Evolutionary conservation across 2,329 filamentous ascomycete genomes (phyloP).

Genomic region (Cadophora luteo-olivacea): DNA sequence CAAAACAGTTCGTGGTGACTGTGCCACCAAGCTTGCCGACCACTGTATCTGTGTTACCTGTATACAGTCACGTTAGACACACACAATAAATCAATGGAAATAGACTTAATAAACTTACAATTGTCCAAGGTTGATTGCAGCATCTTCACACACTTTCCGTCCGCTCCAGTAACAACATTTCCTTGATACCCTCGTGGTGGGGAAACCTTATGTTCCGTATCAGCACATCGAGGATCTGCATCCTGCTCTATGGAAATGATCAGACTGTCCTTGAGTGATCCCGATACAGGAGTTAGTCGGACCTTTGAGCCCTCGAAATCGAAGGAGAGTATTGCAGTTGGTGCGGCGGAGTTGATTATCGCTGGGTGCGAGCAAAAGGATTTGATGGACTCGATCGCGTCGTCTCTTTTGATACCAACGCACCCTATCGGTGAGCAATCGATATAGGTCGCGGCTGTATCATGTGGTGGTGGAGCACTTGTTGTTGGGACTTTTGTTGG

Average conservation of each 20-base stretch:
- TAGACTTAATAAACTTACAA: neutral
- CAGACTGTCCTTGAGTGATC: neutral
- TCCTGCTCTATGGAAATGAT: neutral
- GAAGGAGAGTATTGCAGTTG: neutral
- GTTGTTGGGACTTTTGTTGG: neutral
- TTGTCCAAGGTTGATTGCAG: neutral
- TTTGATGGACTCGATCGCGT: conserved; percentile 1
- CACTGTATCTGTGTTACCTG: conserved; percentile 2
- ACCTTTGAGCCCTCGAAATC: neutral
- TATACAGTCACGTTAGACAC: neutral
- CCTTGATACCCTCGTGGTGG: neutral
- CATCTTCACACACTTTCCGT: conserved; percentile 1
- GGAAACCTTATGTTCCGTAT: neutral
- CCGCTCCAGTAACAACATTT: neutral
- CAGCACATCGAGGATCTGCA: neutral
- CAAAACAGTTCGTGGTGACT: neutral
- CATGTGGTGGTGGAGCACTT: neutral
- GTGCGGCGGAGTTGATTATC: neutral
- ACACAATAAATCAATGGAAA: neutral
- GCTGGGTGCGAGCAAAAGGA: neutral
- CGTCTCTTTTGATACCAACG: neutral
- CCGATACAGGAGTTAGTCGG: neutral
- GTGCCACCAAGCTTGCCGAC: neutral
- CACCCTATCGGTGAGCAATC: conserved; percentile 7
- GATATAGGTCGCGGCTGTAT: neutral